A percentile compares a stretch with the other conserved stretches of the same genome.
Evolutionary conservation across 768 basidiomycete genomes (phyloP).

Genomic region (Pulveroboletus frians): DNA sequence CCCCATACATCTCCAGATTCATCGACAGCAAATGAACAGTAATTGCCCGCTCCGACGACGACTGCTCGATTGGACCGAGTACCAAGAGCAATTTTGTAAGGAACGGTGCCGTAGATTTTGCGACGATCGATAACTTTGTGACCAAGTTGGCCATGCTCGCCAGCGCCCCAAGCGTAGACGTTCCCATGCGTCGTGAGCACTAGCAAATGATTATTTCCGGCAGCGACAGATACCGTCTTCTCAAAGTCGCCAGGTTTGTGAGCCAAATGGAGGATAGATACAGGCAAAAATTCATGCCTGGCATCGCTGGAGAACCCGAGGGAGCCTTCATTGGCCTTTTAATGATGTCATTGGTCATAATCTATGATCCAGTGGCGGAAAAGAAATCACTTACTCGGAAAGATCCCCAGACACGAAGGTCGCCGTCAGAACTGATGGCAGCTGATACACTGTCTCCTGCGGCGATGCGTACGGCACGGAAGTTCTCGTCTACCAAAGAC

Average conservation of each 20-base stretch:
- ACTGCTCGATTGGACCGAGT: conserved; percentile 59
- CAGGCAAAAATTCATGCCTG: conserved; percentile 63
- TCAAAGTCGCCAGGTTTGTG: conserved; percentile 62
- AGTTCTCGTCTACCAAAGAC: conserved; percentile 67
- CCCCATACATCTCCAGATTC: conserved; percentile 80
- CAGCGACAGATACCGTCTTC: conserved; percentile 68
- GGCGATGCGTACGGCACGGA: conserved; percentile 76
- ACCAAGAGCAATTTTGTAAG: conserved; percentile 80
- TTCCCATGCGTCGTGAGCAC: conserved; percentile 85
- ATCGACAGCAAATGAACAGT: conserved; percentile 89
- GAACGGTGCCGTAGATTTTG: conserved; percentile 83
- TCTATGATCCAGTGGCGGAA: background rate
- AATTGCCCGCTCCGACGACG: conserved; percentile 72
- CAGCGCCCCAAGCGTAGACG: conserved; percentile 87
- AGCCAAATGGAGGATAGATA: conserved; percentile 51
- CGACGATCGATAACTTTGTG: conserved; percentile 84
- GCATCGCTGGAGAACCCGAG: conserved; percentile 75
- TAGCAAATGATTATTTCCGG: conserved; percentile 86
- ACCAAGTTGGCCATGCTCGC: conserved; percentile 87
- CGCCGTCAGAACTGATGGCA: conserved; percentile 73
- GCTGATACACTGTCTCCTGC: conserved; percentile 88
- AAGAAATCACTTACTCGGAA: conserved; percentile 63
- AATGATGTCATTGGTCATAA: conserved; percentile 6
- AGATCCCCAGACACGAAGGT: conserved; percentile 82
- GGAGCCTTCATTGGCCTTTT: conserved; percentile 68